Base-by-base conservation (phyloP, 345 rosid genomes). In the Bruguiera sexangula region DNA sequence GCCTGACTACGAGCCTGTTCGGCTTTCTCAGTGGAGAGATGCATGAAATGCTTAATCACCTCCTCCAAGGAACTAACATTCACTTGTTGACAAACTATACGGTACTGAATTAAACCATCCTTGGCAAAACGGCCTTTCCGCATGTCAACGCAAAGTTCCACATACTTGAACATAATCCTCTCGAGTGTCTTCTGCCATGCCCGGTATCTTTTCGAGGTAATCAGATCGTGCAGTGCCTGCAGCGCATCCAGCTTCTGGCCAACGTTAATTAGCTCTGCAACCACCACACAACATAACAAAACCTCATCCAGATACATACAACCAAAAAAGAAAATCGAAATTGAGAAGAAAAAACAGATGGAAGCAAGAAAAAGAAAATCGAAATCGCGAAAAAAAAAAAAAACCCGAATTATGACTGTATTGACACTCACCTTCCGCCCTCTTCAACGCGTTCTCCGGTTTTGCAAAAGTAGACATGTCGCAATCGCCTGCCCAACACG, bases 211-310 rank as follows among this genome's bases (percentile, higher is more conserved):
- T 96, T 96, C 8, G 97, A 90, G 30, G 98, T 89, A 46, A 96
- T 96, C 43, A 92, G 74, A 70, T 89, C 94, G 68, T 96, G 99
- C 66, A 96, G 93, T 0, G 91, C 91, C 77, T 90, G 97, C 54
- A 96, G 73, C 0, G 99, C 99, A 79, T 92, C 99, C 81, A 87
- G 96, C 81, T 92, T 96, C 83, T 96, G 99, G 63, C 99, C 99
- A 62, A 96, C 99, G 77, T 92, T 92, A 69, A 96, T 92, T 81
- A 96, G 66, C 72, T 93, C 98, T 96, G 82, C 73, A 83, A 62
- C 62, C 39, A 77, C 8, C 31, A 21, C 48, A 60, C 13, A 32
- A 4, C 21, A 61, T 16, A 22, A 57, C 22, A 21, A 53, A 24
- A 43, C 11, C 15, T 43, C 53, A 20, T 56, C 3, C 60, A 24